Conservation (phyloP, 164 flowering plant species). For the Cinnamomum micranthum region DNA sequence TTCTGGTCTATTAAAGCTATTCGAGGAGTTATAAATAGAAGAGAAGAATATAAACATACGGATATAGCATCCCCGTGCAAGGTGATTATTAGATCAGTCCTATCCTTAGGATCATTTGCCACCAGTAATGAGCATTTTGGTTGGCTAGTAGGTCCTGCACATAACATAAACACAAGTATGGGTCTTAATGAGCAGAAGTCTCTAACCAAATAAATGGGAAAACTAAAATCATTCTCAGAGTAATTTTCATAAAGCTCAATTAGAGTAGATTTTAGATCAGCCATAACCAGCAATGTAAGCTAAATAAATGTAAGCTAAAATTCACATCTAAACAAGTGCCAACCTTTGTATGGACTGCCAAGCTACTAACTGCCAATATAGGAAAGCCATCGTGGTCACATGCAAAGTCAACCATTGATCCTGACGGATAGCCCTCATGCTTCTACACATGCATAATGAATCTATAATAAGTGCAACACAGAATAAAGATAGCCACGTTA, state of each 20-base stretch:
- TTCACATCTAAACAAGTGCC: not conserved
- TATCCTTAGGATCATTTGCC: slow-evolving; percentile 80
- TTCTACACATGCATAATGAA: slow-evolving; percentile 44
- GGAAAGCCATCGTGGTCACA: slow-evolving; percentile 87
- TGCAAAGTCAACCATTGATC: slow-evolving; percentile 93
- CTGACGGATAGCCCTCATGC: slow-evolving; percentile 84
- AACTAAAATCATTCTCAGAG: not conserved
- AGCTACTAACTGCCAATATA: slow-evolving; percentile 75
- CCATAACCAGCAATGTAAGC: not conserved
- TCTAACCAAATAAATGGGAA: not conserved
- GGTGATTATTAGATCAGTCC: slow-evolving; percentile 73
- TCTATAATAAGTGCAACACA: slow-evolving; percentile 3
- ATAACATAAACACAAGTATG: not conserved
- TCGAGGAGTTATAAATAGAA: not conserved
- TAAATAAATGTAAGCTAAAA: no score
- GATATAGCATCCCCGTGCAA: slow-evolving; percentile 77
- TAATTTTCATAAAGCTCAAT: not conserved
- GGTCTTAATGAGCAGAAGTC: no score
- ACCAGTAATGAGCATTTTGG: slow-evolving; percentile 85
- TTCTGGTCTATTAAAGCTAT: not conserved
- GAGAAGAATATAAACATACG: slow-evolving; percentile 38
- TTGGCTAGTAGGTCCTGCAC: slow-evolving; percentile 31
- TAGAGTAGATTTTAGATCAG: not conserved
- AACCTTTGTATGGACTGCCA: slow-evolving; percentile 86
- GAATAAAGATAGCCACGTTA: not conserved